These are phyloP conservation scores for Phytophthora citrophthora DNA, from an alignment of 352 stramenopile genomes.

Conservation along the genomic window DNA sequence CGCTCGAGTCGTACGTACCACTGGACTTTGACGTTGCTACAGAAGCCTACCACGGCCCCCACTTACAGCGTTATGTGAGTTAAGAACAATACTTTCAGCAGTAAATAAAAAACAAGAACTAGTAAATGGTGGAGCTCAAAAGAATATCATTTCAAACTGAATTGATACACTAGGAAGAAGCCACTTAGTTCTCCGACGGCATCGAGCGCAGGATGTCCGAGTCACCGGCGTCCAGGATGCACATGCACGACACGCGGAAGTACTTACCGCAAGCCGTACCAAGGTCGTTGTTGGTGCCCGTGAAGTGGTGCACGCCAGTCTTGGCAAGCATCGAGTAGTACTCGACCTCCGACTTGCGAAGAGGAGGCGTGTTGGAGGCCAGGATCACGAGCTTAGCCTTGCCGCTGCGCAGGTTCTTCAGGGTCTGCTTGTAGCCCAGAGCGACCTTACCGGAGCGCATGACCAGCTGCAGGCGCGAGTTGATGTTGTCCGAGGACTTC, in stretches of 20 bases:
- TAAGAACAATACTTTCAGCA: constrained; percentile 1
- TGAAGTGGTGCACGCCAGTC: constrained; percentile 98
- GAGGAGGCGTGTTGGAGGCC: constrained; percentile 97
- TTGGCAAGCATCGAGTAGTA: constrained; percentile 99
- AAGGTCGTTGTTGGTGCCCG: constrained; percentile 98
- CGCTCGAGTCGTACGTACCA: constrained; percentile 60
- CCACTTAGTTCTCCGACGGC: constrained; percentile 53
- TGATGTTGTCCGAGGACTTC: constrained; percentile 99
- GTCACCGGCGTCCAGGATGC: constrained; percentile 97
- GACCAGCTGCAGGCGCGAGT: constrained; percentile 99
- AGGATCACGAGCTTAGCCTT: constrained; percentile 99
- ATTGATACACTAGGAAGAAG: constrained; percentile 12
- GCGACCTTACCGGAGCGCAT: constrained; percentile 99
- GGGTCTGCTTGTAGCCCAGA: constrained; percentile 98
- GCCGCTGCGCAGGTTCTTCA: constrained; percentile 96
- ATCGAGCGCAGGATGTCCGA: constrained; percentile 97
- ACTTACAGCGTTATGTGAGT: constrained; percentile 37
- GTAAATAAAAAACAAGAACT: not conserved
- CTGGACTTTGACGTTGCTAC: constrained; percentile 61
- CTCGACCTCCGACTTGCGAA: constrained; percentile 99
- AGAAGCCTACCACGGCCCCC: constrained; percentile 56
- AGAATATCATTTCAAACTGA: constrained; percentile 26
- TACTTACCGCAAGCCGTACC: constrained; percentile 99
- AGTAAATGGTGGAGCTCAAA: constrained; percentile 24
- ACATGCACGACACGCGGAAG: constrained; percentile 98